Base-by-base conservation (phyloP, 1,284 basidiomycete genomes). In the Trichosporon asahii region DNA sequence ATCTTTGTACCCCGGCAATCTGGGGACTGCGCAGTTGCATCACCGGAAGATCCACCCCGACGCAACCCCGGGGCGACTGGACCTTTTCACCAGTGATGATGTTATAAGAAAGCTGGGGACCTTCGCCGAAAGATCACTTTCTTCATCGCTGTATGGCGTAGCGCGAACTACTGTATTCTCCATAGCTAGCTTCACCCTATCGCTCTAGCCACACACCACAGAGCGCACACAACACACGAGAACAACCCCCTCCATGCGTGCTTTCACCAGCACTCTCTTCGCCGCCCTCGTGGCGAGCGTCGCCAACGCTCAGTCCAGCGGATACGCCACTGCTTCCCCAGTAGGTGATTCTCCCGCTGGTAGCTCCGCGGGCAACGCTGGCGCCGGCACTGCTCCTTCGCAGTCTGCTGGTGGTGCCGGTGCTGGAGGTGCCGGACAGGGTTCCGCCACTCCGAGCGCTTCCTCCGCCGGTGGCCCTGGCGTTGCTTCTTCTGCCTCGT, bases 21-120 rank as follows among this genome's bases (percentile, higher is more conserved):
- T 60, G 31, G 57, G 27, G 29, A n/a, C 57, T 61, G 57, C 57
- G 57, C 57, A 61, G 29, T 61, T 31, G 57, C 27, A 61, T 61
- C 57, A 31, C 18, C 57, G 27, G 57, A 61, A 14, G 29, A 29
- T 61, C 57, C 29, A n/a, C 57, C 57, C 15, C 21, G 40, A 44
- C 40, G 3, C 40, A 44, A n/a, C 40, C 40, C 18, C 37, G 53
- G 53, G 53, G 25, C 23, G 57, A 61, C 14, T 61, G 27, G 27
- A 61, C 57, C 7, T 61, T 33, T 31, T 4, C 23, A 23, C 18
- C 15, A 18, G 49, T 12, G 21, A 18, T 53, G 49, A 21, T 53
- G 49, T 53, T 61, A 61, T 61, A 61, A 61, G 57, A 61, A 18
- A 18, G 49, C 21, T 53, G 29, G 21, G 29, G 27, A 61, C 15